phyloP scores from a whole-genome alignment of 2,329 filamentous ascomycete species.

The Hypomyces rosellus region DNA sequence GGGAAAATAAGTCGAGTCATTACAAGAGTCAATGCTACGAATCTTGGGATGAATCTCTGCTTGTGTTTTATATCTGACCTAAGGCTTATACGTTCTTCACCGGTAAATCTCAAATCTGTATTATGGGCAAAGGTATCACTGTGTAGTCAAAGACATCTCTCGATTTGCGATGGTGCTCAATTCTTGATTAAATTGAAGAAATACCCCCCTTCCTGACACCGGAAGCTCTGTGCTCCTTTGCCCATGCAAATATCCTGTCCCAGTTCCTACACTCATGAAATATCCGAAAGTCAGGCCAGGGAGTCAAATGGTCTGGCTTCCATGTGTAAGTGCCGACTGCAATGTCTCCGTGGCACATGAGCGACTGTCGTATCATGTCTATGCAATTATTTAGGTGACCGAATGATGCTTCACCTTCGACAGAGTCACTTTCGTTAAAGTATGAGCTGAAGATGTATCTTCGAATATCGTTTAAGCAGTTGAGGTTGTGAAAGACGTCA shows the following conservation, averaged over 20 bases:
- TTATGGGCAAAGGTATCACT: too few relatives aligned
- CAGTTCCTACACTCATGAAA: neutral
- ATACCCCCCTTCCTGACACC: too few relatives aligned
- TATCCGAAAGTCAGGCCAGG: neutral
- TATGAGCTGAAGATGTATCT: neutral
- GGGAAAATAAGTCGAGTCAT: too few relatives aligned
- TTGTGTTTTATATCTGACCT: too few relatives aligned
- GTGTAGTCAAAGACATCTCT: too few relatives aligned
- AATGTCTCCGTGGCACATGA: constrained; percentile 1
- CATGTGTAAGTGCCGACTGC: neutral
- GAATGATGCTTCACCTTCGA: neutral
- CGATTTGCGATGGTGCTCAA: too few relatives aligned
- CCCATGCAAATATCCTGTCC: neutral
- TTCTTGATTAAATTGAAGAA: too few relatives aligned
- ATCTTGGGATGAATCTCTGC: too few relatives aligned
- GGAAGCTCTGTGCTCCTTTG: neutral
- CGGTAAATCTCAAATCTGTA: too few relatives aligned
- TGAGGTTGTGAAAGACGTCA: constrained; percentile 5
- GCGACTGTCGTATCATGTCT: neutral
- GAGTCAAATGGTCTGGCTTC: neutral
- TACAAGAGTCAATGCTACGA: too few relatives aligned
- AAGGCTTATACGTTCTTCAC: too few relatives aligned
- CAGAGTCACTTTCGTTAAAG: neutral
- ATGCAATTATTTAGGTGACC: constrained; percentile 2
- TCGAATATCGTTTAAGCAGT: constrained; percentile 2